Evolutionary conservation across 2,329 filamentous ascomycete genomes (phyloP).

Genomic region (Clarireedia hainanense): DNA sequence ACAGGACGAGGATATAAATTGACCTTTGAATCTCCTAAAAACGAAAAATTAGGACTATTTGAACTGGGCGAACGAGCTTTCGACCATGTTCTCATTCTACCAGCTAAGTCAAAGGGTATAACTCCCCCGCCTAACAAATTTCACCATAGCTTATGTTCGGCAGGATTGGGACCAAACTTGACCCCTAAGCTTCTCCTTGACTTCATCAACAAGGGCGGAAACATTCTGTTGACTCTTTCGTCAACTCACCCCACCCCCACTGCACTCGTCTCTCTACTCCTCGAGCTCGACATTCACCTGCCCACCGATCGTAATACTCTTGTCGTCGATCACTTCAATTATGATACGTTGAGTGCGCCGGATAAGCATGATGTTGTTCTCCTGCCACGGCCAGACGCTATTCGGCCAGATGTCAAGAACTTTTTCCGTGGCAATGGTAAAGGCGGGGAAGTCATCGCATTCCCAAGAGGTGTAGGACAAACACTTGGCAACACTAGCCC

Average conservation of each 20-base stretch:
- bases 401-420: slow-evolving; percentile 63
- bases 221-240: slow-evolving; percentile 80
- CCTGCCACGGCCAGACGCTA: slow-evolving; percentile 56
- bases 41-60: slow-evolving; percentile 69
- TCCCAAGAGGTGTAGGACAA: slow-evolving; percentile 76
- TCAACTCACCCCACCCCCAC: slow-evolving; percentile 61
- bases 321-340: slow-evolving; percentile 94
- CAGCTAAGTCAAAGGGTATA: slow-evolving; percentile 79
- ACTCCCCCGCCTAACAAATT: slow-evolving; percentile 3
- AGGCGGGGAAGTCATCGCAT: slow-evolving; percentile 56
- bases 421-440: slow-evolving; percentile 61
- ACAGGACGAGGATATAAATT: slow-evolving; percentile 77
- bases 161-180: slow-evolving; percentile 79
- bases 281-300: slow-evolving; percentile 84
- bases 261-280: slow-evolving; percentile 68
- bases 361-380: slow-evolving; percentile 87
- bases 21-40: slow-evolving; percentile 76
- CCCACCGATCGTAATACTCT: slow-evolving; percentile 76
- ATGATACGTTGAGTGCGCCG: slow-evolving; percentile 66
- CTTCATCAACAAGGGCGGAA: slow-evolving; percentile 86
- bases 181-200: slow-evolving; percentile 81
- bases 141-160: slow-evolving; percentile 8
- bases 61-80: slow-evolving; percentile 79
- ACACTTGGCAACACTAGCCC: slow-evolving; percentile 67
- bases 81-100: slow-evolving; percentile 85